These are phyloP conservation scores for Yarrowia deformans DNA, from an alignment of 805 yeast genomes.

Conservation along the genomic window DNA sequence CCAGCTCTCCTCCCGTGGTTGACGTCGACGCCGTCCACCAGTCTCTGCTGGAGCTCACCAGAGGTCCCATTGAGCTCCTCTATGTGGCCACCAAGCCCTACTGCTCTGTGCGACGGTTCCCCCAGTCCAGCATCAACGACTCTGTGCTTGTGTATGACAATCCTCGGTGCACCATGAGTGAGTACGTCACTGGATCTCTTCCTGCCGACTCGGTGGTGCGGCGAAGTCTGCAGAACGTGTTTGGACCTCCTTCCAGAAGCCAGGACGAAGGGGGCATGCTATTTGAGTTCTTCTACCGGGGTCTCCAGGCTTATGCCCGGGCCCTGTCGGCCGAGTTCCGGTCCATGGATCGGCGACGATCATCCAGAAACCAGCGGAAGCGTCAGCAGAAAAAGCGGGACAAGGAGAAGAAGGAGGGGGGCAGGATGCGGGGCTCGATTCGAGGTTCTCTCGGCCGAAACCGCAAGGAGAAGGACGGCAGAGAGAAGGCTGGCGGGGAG, in stretches of 20 bases:
- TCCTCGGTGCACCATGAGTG: conserved; percentile 27
- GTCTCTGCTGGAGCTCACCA: conserved; percentile 28
- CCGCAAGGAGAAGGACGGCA: neutral
- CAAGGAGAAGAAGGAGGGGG: conserved; percentile 8
- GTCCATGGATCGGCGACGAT: conserved; percentile 1
- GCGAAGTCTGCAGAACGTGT: conserved; percentile 18
- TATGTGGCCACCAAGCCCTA: conserved; percentile 32
- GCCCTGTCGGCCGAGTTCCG: conserved; percentile 16
- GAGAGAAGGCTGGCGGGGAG: conserved; percentile 1
- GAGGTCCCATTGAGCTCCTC: conserved; percentile 30
- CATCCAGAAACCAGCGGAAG: neutral
- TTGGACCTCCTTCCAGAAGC: conserved; percentile 4
- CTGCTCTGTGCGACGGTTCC: conserved; percentile 25
- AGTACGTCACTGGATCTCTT: conserved; percentile 19
- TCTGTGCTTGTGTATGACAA: conserved; percentile 31
- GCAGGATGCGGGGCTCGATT: conserved; percentile 2
- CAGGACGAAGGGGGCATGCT: conserved; percentile 3
- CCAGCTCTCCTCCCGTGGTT: neutral
- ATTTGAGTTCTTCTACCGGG: conserved; percentile 13
- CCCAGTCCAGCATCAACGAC: conserved; percentile 23
- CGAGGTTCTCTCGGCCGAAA: conserved; percentile 16
- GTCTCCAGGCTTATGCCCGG: neutral
- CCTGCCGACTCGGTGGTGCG: conserved; percentile 14
- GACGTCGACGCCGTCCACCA: conserved; percentile 22
- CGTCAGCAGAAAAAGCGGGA: conserved; percentile 1